Evolutionary conservation across 805 yeast species (phyloP).

Genomic region (Cyberlindnera petersonii): DNA sequence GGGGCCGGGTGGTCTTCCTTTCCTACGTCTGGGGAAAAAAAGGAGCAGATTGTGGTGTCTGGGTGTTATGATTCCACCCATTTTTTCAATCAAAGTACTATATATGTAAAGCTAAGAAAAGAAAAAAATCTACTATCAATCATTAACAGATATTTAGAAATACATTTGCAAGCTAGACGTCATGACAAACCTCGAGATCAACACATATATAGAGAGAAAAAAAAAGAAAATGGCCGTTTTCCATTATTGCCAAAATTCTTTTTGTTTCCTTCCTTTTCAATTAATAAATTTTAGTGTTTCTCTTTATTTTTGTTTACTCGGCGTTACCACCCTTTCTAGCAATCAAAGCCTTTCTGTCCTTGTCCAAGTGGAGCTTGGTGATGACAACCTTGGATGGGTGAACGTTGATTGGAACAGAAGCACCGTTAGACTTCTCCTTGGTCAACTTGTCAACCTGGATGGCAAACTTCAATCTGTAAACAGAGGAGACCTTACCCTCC

Average conservation of each 20-base stretch:
- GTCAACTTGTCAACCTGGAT: conserved; percentile 96
- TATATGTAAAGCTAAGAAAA: neutral
- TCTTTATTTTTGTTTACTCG: too few species aligned
- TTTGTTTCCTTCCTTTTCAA: conserved; percentile 4
- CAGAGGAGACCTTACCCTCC: conserved; percentile 96
- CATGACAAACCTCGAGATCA: conserved; percentile 9
- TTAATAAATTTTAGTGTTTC: too few species aligned
- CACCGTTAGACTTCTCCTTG: conserved; percentile 97
- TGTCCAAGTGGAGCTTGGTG: conserved; percentile 97
- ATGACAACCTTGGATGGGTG: conserved; percentile 99
- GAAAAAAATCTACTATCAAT: neutral
- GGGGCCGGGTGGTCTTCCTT: neutral
- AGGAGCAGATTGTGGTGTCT: neutral
- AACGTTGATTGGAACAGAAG: conserved; percentile 93
- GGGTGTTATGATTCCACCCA: neutral
- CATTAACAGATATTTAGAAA: conserved; percentile 7
- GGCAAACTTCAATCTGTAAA: conserved; percentile 97
- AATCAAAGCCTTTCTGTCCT: conserved; percentile 97
- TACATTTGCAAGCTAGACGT: conserved; percentile 13
- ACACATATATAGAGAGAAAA: conserved; percentile 5
- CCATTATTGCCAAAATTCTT: conserved; percentile 7
- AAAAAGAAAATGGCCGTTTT: conserved; percentile 5
- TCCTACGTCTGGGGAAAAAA: neutral
- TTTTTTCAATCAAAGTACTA: too few species aligned
- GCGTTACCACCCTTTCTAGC: conserved; percentile 96